Base-by-base conservation (phyloP, 345 rosid species). In the Syzygium grande region DNA sequence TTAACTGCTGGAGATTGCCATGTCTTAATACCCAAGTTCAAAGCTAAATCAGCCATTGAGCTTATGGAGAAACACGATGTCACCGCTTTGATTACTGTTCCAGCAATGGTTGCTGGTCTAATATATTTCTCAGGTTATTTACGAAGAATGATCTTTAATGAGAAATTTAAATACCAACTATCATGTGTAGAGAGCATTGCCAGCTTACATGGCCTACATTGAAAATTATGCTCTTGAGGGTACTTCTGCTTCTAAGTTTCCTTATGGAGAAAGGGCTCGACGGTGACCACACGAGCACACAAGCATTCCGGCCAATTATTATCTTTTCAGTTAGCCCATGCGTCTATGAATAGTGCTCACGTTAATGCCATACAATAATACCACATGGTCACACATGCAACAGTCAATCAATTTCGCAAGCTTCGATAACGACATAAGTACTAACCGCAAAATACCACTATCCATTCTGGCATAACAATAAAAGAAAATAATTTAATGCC, bases 1-100 rank as follows among this genome's bases (percentile, higher is more conserved):
- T 91, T 95, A 89, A 95, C 95, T 96, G 93, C 94, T 11, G 99
- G 97, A 59, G 98, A 95, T 89, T 90, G 92, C 87, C 98, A 96
- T 90, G 91, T 95, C 89, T 91, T 95, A 80, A 87, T 92, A 29
- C 95, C 98, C 16, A 96, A 96, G 92, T 97, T 96, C 86, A 94
- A 95, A 59, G 94, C 97, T 43, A 58, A 86, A 78, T 73, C 87
- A 77, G 96, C 95, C 52, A 88, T 95, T 78, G 92, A 94, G 84
- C 90, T 87, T 89, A 91, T 95, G 85, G 94, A 93, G 89, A 90
- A 78, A 78, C 89, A 95, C 53, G 5, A 13, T 30, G 96, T 97
- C 90, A 95, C 98, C 85, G 93, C 96, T 86, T 89, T 97, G 56
- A 95, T 94, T 92, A 93, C 94, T 2, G 98, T 95, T 95, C 99